Evolutionary conservation across 345 rosid species (phyloP).

Genomic region (Punica granatum): DNA sequence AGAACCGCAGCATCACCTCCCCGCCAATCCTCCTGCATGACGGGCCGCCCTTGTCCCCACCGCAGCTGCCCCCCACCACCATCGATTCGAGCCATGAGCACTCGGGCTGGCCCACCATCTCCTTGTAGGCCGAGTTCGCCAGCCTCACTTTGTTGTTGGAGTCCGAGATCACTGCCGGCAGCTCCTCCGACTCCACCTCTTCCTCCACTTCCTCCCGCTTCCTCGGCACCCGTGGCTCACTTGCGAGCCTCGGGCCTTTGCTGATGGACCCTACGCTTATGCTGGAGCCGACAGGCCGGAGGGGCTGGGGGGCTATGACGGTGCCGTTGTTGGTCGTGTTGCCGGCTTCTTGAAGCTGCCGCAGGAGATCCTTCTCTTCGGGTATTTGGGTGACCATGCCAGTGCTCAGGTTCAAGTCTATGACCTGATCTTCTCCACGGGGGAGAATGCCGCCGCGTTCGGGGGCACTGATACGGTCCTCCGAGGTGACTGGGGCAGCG

Average conservation of each 20-base stretch:
- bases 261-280: constrained; percentile 58
- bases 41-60: not conserved
- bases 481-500: constrained; percentile 4
- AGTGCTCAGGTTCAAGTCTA: constrained; percentile 69
- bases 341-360: constrained; percentile 47
- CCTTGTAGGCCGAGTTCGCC: constrained; percentile 84
- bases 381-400: constrained; percentile 26
- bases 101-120: constrained; percentile 96
- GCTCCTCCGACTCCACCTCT: constrained; percentile 58
- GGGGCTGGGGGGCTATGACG: constrained; percentile 59
- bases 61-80: constrained; percentile 22
- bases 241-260: constrained; percentile 14
- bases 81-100: constrained; percentile 79
- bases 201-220: constrained; percentile 68
- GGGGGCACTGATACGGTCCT: not conserved
- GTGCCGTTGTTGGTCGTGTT: constrained; percentile 14
- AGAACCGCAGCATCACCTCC: constrained; percentile 52
- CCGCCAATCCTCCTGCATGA: constrained; percentile 65
- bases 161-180: constrained; percentile 73
- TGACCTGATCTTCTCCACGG: constrained; percentile 12
- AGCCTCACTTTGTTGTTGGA: constrained; percentile 70
- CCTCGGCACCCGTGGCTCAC: constrained; percentile 18
- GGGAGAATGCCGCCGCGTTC: constrained; percentile 22
- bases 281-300: constrained; percentile 74
- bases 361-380: constrained; percentile 51